Percentiles rank a stretch among this genome's conserved stretches.
phyloP scores from a whole-genome alignment of 1,284 basidiomycete genomes.

The Irpex sp. region DNA sequence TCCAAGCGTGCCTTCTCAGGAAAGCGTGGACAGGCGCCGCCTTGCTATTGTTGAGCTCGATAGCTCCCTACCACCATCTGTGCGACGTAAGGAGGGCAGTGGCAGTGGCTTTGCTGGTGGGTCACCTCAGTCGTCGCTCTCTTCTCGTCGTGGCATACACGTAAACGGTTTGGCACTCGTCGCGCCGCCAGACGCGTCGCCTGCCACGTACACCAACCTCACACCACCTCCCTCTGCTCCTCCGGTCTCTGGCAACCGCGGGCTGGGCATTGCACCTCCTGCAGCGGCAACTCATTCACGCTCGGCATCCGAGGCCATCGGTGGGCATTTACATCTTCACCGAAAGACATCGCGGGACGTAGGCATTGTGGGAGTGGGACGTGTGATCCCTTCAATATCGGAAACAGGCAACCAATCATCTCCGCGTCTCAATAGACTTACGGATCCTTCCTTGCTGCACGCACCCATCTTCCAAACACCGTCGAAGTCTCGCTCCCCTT shows the following conservation, averaged over 20 bases:
- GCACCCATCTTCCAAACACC: constrained; percentile 53
- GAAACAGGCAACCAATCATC: constrained; percentile 1
- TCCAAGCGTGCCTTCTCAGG: constrained; percentile 51
- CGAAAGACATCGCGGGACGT: constrained; percentile 51
- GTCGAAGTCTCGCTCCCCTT: constrained; percentile 41
- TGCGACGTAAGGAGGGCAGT: constrained; percentile 22
- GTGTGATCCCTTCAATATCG: constrained; percentile 11
- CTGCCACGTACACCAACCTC: constrained; percentile 45
- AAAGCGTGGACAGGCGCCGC: constrained; percentile 58
- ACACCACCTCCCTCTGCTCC: constrained; percentile 51
- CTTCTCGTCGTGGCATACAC: constrained; percentile 41
- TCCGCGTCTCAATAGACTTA: constrained; percentile 6
- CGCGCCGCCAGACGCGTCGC: constrained; percentile 63
- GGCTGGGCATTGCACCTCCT: constrained; percentile 16
- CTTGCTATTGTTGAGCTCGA: constrained; percentile 63
- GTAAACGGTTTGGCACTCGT: constrained; percentile 58
- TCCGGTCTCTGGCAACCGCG: constrained; percentile 16
- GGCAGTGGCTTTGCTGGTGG: constrained; percentile 10
- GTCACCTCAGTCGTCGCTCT: constrained; percentile 27
- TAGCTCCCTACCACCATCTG: constrained; percentile 18
- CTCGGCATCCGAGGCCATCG: constrained; percentile 44
- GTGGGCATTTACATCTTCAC: constrained; percentile 19
- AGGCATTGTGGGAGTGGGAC: constrained; percentile 47
- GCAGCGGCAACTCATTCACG: constrained; percentile 31
- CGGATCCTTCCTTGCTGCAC: constrained; percentile 14